Base-by-base conservation (phyloP, 495 filamentous ascomycete species). In the Aspergillus saccharolyticus region DNA sequence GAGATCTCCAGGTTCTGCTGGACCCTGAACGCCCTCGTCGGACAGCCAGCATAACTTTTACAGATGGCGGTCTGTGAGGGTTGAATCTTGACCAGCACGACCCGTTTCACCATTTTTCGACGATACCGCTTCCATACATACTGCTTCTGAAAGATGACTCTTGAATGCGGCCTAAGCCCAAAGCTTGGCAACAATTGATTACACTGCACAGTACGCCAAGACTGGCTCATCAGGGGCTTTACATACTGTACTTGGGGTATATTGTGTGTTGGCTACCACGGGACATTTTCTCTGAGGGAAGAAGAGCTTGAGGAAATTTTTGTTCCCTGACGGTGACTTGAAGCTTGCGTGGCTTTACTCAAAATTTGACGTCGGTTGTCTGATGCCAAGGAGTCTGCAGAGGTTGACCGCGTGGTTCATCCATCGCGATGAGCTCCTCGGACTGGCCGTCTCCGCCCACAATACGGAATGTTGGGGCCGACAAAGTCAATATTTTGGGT, bases 171-270 rank as follows among this genome's bases (percentile, higher is more conserved):
- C 22, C 18, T 22, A 14, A 22, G 47, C 47, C 47, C 12, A 50
- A 50, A 50, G 47, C 47, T 50, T 50, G 47, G 47, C 47, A 50
- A 50, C 47, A 17, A 28, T 22, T 30, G 47, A 18, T 24, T 50
- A 24, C 47, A 30, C 24, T 24, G 15, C 45, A 21, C n/a, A 15
- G n/a, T n/a, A 16, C 46, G 46, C 22, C 47, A 30, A 50, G 47
- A 17, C 22, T 16, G 47, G 30, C 20, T 50, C 47, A 50, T 50
- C 30, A 50, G 22, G 33, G 33, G 33, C 7, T 39, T 9, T 39
- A 39, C 33, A 39, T 39, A n/a, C n/a, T n/a, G n/a, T n/a, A n/a
- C n/a, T n/a, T n/a, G n/a, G n/a, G 33, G 33, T 6, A 12, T 39
- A 39, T 39, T 6, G 33, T 39, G 33, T 39, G 33, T n/a, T 17